phyloP scores from a whole-genome alignment of 2,329 filamentous ascomycete genomes.

The Arthroderma sp. region DNA sequence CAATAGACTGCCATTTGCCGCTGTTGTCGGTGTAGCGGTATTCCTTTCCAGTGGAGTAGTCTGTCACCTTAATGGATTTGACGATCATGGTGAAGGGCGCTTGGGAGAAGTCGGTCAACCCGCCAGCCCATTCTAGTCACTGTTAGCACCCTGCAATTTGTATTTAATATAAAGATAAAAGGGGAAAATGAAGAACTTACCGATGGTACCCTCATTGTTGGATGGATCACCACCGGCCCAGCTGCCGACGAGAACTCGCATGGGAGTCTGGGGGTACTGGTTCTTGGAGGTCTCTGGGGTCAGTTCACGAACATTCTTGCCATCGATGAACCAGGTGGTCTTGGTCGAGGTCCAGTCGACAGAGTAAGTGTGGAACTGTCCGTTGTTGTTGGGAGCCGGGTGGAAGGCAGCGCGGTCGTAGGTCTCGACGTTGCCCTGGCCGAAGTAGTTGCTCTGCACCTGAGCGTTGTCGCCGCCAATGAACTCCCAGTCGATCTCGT shows the following conservation, averaged over 20 bases:
- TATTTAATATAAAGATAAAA: not conserved
- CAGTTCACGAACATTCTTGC: conserved; percentile 63
- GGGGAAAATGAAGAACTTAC: conserved; percentile 27
- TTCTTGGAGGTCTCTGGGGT: conserved; percentile 51
- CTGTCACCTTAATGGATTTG: conserved; percentile 60
- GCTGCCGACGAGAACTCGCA: conserved; percentile 82
- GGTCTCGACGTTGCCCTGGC: conserved; percentile 72
- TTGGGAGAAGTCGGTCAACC: conserved; percentile 67
- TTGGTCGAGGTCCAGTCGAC: conserved; percentile 82
- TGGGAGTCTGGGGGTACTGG: conserved; percentile 90
- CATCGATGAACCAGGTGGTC: conserved; percentile 78
- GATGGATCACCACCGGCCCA: conserved; percentile 83
- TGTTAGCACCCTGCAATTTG: not conserved
- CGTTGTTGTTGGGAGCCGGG: conserved; percentile 55
- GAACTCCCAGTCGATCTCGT: conserved; percentile 98
- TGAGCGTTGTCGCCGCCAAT: conserved; percentile 62
- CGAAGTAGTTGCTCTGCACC: conserved; percentile 96
- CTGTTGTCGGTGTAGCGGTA: conserved; percentile 72
- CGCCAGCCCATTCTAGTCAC: conserved; percentile 61
- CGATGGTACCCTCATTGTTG: conserved; percentile 69
- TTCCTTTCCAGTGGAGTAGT: conserved; percentile 82
- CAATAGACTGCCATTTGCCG: conserved; percentile 72
- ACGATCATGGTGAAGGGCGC: conserved; percentile 83
- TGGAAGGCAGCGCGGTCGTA: conserved; percentile 84
- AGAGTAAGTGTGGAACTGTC: conserved; percentile 69